Base-by-base conservation (phyloP, 352 stramenopile genomes). In the Phytophthora capsici region DNA sequence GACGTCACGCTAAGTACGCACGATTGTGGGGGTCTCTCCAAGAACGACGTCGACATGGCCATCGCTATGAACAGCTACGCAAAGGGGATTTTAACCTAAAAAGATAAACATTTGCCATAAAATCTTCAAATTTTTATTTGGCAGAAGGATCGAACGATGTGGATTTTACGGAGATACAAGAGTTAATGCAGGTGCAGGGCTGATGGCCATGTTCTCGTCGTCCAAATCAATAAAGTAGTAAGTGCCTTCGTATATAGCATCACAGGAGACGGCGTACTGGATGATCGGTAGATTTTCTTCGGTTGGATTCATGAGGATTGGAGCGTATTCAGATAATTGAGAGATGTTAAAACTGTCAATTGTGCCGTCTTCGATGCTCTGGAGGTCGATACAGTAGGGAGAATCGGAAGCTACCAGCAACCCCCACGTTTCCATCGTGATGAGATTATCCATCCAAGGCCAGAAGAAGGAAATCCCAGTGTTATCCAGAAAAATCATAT, bases 1-100 rank as follows among this genome's bases (percentile, higher is more conserved):
- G 84, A 98, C 46, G 94, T 99, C 40, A 98, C 93, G 40, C 82
- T 99, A 17, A 98, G 94, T 49, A 99, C 97, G 17, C 97, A 99
- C 78, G 96, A 99, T 75, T 97, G 88, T 63, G 82, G 84, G 63
- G 97, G 97, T 1, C 71, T 99, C 19, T 98, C 92, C 34, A 73
- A 89, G 48, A 99, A 98, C 68, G 85, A 93, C 32, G 66, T 91
- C 34, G 56, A 76, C 10, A 88, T 91, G 75, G 85, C 85, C 3
- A 58, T 80, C n/a, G 80, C 84, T 28, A 89, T 93, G 85, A 88
- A 93, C 71, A 77, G 74, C 54, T 92, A 82, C 63, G 80, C 84
- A 0, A 49, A 82, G 7, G 57, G 58, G 10, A 26, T 83, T 30
- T 69, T 36, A 66, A 28, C 25, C 25, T 6, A 32, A 0, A 16